Conservation (phyloP, 441 rosid genomes). For the Kokia cookei region DNA sequence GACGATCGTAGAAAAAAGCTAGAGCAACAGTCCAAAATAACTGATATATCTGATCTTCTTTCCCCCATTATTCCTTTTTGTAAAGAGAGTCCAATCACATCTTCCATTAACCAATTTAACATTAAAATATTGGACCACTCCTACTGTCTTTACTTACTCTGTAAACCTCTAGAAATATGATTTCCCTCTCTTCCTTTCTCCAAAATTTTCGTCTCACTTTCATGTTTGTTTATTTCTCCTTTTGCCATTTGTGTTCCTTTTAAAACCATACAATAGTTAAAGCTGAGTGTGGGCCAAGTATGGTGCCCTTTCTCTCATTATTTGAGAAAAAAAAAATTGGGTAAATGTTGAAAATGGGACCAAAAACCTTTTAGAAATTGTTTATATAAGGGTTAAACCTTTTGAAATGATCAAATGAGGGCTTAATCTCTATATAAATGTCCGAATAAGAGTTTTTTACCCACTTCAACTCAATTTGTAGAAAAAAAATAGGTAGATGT, state of each 20-base stretch:
- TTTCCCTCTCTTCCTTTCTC: not conserved
- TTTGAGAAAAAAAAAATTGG: no score
- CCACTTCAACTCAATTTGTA: no score
- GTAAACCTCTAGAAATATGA: not conserved
- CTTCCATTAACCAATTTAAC: not conserved
- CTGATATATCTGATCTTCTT: not conserved
- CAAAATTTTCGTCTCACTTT: not conserved
- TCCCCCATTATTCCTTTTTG: not conserved
- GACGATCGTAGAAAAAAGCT: not conserved
- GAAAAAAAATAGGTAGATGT: no score
- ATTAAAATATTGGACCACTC: not conserved
- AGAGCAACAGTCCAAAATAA: constrained; percentile 6
- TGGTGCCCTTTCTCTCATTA: no score
- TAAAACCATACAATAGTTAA: not conserved
- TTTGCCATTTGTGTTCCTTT: not conserved
- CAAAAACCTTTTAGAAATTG: no score
- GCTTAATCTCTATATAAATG: no score
- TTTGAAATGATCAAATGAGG: no score
- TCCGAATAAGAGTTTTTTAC: no score
- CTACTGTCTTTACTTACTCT: no score
- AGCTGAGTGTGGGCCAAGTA: no score
- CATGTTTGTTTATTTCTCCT: not conserved
- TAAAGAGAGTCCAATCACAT: not conserved
- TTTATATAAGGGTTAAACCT: no score
- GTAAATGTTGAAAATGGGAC: no score